Conservation (phyloP, 805 yeast species). For the Yarrowia porcina region DNA sequence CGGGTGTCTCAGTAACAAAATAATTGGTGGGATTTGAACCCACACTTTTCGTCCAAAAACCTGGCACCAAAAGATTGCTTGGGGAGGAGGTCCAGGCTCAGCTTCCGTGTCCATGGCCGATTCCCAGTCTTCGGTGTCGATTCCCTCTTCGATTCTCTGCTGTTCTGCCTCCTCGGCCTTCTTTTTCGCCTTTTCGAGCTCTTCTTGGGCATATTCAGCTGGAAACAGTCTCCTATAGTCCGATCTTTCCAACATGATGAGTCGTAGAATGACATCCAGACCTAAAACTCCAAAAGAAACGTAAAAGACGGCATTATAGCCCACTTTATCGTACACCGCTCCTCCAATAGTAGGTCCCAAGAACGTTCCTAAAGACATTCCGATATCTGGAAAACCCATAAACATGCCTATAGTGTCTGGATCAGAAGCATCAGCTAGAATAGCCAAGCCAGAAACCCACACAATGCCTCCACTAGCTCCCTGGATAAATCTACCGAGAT, state of each 20-base stretch:
- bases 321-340: conserved; percentile 36
- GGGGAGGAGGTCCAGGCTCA: conserved; percentile 4
- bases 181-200: neutral
- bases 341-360: conserved; percentile 41
- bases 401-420: conserved; percentile 35
- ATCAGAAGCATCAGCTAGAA: conserved; percentile 36
- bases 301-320: conserved; percentile 38
- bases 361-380: conserved; percentile 35
- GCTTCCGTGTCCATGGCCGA: neutral
- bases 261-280: conserved; percentile 36
- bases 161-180: neutral
- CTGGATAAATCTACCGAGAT: conserved; percentile 37
- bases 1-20: conserved; percentile 25
- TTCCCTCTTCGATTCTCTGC: conserved; percentile 1
- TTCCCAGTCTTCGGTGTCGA: conserved; percentile 11
- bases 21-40: conserved; percentile 20
- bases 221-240: conserved; percentile 25
- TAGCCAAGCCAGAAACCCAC: conserved; percentile 40
- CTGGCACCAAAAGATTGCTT: conserved; percentile 2
- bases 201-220: neutral
- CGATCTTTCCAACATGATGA: conserved; percentile 37
- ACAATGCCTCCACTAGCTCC: conserved; percentile 39
- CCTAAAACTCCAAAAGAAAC: conserved; percentile 36
- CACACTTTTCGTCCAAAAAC: conserved; percentile 18
- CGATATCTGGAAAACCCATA: conserved; percentile 37